Evolutionary conservation across 23 red algal genomes (phyloP).

Genomic region (Gracilariopsis chorda): DNA sequence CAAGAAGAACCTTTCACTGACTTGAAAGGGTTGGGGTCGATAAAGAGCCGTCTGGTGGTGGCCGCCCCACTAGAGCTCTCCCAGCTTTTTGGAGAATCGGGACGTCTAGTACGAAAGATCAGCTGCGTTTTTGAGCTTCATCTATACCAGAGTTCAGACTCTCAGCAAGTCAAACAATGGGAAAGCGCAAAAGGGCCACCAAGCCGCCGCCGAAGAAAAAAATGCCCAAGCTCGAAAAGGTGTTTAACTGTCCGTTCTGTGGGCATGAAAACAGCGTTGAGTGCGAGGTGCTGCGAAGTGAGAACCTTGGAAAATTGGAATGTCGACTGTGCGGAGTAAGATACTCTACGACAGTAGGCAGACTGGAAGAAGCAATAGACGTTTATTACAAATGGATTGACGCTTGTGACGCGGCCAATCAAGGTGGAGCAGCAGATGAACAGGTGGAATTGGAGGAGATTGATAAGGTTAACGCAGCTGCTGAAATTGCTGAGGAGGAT

Average conservation of each 20-base stretch:
- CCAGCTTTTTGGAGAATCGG: too few relatives aligned
- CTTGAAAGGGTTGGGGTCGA: too few relatives aligned
- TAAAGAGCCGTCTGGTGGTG: too few relatives aligned
- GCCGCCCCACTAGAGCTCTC: too few relatives aligned
- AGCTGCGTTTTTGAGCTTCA: too few relatives aligned
- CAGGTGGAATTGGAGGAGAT: background rate
- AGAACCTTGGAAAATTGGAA: slow-evolving; percentile 9
- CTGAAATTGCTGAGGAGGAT: too few relatives aligned
- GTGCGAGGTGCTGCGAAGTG: background rate
- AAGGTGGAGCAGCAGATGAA: background rate
- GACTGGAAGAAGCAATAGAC: slow-evolving; percentile 58
- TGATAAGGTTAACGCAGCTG: background rate
- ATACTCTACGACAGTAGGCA: slow-evolving; percentile 17
- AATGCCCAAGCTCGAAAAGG: slow-evolving; percentile 50
- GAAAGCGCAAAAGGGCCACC: slow-evolving; percentile 59
- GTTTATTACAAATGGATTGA: slow-evolving; percentile 72
- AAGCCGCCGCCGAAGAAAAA: slow-evolving; percentile 53
- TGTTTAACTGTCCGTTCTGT: slow-evolving; percentile 71
- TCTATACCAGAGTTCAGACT: too few relatives aligned
- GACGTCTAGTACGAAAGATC: too few relatives aligned
- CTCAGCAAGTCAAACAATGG: too few relatives aligned
- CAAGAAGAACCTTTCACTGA: too few relatives aligned
- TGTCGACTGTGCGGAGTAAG: slow-evolving; percentile 57
- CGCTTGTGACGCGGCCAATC: slow-evolving; percentile 48
- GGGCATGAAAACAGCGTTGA: slow-evolving; percentile 56